Evolutionary conservation across 139 green algal species (phyloP).

Genomic region (Tetratostichococcus sp.): DNA sequence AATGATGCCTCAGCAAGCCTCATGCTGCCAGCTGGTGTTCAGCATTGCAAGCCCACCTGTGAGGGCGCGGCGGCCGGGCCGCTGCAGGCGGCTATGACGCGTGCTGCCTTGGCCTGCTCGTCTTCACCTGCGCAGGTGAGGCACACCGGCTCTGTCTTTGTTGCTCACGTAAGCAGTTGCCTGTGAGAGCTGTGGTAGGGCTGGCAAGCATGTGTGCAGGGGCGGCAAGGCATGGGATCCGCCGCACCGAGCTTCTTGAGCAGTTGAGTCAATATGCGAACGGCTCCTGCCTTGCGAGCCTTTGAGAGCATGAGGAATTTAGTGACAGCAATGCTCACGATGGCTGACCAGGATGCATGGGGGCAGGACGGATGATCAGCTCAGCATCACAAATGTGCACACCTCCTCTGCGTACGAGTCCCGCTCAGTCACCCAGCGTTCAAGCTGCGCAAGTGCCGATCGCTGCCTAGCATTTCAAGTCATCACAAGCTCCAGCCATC

Average conservation of each 20-base stretch:
- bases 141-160: no score
- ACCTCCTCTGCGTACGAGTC: conserved; percentile 22
- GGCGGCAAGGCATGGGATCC: no score
- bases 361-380: not conserved
- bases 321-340: no score
- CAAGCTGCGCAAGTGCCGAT: not conserved
- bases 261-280: conserved; percentile 6
- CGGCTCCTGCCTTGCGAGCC: not conserved
- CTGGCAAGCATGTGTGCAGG: no score
- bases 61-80: conserved; percentile 49
- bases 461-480: not conserved
- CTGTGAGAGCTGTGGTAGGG: no score
- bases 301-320: not conserved
- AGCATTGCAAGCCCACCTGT: conserved; percentile 40
- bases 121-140: not conserved
- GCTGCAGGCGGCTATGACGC: conserved; percentile 55
- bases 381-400: no score
- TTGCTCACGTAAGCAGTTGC: conserved; percentile 49
- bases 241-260: conserved; percentile 19
- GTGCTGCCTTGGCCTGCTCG: conserved; percentile 4
- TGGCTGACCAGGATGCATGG: no score
- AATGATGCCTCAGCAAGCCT: not conserved
- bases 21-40: no score
- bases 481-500: not conserved
- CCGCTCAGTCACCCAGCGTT: not conserved